Percentiles rank a stretch among this genome's conserved stretches.
Evolutionary conservation across 75 land plant species (phyloP).

Genomic region (Adiantum capillusveneris): DNA sequence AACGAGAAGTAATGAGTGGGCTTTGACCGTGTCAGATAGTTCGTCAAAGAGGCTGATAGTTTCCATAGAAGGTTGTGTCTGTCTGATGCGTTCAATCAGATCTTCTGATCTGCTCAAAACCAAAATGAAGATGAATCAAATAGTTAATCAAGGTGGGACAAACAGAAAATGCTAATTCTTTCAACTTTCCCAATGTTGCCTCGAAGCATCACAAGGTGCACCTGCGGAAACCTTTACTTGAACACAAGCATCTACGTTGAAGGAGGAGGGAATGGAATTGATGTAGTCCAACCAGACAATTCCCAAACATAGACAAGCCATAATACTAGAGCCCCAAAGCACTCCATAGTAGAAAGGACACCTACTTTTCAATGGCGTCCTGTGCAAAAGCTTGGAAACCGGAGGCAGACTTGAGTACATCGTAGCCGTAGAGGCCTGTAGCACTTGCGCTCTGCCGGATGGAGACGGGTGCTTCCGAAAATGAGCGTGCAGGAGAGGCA

Average conservation of each 20-base stretch:
- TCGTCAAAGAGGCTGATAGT: conserved; percentile 80
- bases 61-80: conserved; percentile 64
- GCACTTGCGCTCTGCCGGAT: too few relatives aligned
- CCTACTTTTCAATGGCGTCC: conserved; percentile 76
- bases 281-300: too few relatives aligned
- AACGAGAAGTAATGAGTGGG: too few relatives aligned
- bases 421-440: conserved; percentile 88
- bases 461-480: too few relatives aligned
- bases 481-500: too few relatives aligned
- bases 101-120: conserved; percentile 55
- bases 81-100: conserved; percentile 46
- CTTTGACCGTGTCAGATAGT: conserved; percentile 75
- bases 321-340: too few relatives aligned
- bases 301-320: too few relatives aligned
- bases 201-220: too few relatives aligned
- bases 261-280: neutral
- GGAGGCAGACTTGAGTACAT: conserved; percentile 57
- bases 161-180: neutral
- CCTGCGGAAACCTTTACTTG: too few relatives aligned
- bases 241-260: too few relatives aligned
- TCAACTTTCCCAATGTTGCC: neutral
- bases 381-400: conserved; percentile 86
- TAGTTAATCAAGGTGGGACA: neutral
- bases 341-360: too few relatives aligned
- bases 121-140: neutral